Evolutionary conservation across 352 stramenopile genomes (phyloP), one percentile per base, ranked within the genome.

Genomic region (Phytophthora pini): DNA sequence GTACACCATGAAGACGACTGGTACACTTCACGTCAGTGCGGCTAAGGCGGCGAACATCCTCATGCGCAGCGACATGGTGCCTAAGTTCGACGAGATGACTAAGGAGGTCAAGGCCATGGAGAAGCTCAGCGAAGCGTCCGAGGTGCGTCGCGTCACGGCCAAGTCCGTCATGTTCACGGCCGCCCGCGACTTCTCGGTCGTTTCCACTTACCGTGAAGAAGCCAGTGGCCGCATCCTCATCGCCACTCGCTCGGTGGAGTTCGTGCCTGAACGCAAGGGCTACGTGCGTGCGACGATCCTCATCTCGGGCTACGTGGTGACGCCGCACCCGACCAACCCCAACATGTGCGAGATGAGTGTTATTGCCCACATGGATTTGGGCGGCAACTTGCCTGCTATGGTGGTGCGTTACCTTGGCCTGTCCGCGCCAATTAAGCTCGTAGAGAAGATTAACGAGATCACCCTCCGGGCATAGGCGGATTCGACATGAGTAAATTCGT

Each of bases 71-170:
- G 72, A 90, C 31, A 87, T 86, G 72, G 82, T 90, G 15, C 84
- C 84, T 9, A 88, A 87, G 64, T 90, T 88, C 49, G 86, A 94
- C 46, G 85, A 93, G 27, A 90, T 93, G 80, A 94, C 84, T 15
- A 88, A 88, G 70, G 79, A 91, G 36, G 79, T 90, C 3, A 75
- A 73, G 41, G 20, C 77, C 2, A 46, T 94, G 38, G 80, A 94
- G 63, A 84, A 82, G 55, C 73, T 90, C 20, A 88, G 70, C 49
- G 79, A 86, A 15, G 68, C 65, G 24, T 93, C 84, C 0, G 82
- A 94, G 44, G 70, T 91, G 27, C 82, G 86, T 24, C 72, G 79
- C 24, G 84, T 81, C 32, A 82, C 74, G 2, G 84, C 74, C 47
- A 89, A 89, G 60, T 76, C 77, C 15, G 76, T 94, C 32, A 92